These are phyloP conservation scores for Candida ortonii DNA, from an alignment of 805 yeast species.

Conservation along the genomic window DNA sequence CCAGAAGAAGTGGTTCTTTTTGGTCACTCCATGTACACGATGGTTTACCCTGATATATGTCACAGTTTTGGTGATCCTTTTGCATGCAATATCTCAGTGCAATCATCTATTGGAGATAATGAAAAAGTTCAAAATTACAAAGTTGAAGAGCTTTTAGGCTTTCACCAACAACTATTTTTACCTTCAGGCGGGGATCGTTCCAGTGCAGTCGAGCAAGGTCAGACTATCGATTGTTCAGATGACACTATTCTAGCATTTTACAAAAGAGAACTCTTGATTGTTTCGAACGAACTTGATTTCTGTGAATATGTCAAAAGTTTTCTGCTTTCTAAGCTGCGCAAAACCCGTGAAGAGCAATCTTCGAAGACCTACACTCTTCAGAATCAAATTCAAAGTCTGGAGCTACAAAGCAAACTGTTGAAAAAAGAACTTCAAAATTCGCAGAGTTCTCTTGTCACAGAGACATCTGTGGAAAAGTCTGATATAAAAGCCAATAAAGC, in stretches of 20 bases:
- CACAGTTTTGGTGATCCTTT: background rate
- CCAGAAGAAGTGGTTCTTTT: too few relatives aligned
- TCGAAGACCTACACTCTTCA: background rate
- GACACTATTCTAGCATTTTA: conserved; percentile 38
- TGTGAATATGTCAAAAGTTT: conserved; percentile 50
- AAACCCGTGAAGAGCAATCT: background rate
- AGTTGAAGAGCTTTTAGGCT: conserved; percentile 17
- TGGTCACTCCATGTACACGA: too few relatives aligned
- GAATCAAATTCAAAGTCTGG: background rate
- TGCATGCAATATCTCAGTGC: too few relatives aligned
- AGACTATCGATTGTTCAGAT: too few relatives aligned
- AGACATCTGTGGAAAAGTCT: too few relatives aligned
- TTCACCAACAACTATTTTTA: conserved; percentile 24
- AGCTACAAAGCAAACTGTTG: conserved; percentile 1
- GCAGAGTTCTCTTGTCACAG: too few relatives aligned
- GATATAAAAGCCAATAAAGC: conserved; percentile 1
- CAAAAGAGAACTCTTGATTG: conserved; percentile 54
- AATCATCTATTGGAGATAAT: too few relatives aligned
- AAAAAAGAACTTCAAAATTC: conserved; percentile 2
- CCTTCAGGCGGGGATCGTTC: too few relatives aligned
- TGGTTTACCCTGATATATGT: too few relatives aligned
- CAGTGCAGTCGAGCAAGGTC: too few relatives aligned
- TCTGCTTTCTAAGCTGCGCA: conserved; percentile 1
- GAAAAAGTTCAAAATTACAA: too few relatives aligned
- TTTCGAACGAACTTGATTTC: conserved; percentile 61